A percentile compares a stretch with the other conserved stretches of the same genome.
Conservation (phyloP, 164 flowering plant genomes). For the Litsea cubeba region DNA sequence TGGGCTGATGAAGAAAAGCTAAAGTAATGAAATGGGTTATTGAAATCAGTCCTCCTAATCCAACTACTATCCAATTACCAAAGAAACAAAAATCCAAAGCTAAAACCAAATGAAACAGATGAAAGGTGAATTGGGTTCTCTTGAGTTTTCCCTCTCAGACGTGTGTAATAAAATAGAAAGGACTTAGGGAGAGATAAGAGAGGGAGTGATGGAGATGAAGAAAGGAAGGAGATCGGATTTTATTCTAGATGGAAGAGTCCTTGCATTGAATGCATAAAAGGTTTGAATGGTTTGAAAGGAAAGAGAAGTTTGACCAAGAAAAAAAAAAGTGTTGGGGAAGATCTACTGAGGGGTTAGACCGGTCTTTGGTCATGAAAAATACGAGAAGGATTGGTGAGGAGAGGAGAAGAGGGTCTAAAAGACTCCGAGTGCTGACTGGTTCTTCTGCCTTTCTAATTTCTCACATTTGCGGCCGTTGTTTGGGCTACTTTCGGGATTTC, state of each 20-base stretch:
- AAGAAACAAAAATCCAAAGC: neutral
- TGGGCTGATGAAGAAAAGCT: neutral
- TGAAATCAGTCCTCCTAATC: neutral
- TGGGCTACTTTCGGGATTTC: neutral
- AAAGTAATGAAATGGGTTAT: neutral
- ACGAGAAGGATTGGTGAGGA: neutral
- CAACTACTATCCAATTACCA: neutral
- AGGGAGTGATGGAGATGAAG: neutral
- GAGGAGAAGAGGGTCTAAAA: neutral
- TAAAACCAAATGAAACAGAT: neutral
- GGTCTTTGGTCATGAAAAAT: slow-evolving; percentile 37
- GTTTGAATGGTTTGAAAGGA: neutral
- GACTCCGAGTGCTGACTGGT: slow-evolving; percentile 6
- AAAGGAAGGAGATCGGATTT: neutral
- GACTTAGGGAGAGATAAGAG: neutral
- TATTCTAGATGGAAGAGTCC: neutral
- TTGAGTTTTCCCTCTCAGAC: neutral
- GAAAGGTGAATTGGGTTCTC: neutral
- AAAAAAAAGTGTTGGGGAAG: neutral
- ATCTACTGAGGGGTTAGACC: slow-evolving; percentile 14
- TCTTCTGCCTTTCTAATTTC: neutral
- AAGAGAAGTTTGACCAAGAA: slow-evolving; percentile 27
- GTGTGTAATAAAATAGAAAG: no score
- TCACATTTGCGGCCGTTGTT: no score
- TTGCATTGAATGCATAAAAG: neutral